These are phyloP conservation scores for Calocybe indica DNA, from an alignment of 768 basidiomycete species.

Conservation along the genomic window DNA sequence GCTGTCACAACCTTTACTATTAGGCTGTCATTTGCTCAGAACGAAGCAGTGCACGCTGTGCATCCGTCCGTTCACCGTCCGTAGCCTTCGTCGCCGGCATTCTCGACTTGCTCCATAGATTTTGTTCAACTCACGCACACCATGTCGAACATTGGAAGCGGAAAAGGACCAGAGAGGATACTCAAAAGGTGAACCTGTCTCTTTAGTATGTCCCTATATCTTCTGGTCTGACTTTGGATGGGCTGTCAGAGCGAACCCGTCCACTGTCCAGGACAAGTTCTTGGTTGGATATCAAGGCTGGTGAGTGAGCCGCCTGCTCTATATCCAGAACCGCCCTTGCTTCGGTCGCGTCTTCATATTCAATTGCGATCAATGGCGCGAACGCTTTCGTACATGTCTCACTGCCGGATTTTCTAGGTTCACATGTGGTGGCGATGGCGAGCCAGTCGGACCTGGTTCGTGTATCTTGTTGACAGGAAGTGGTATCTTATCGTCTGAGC, in stretches of 20 bases:
- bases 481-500: slow-evolving; percentile 1
- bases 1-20: slow-evolving; percentile 1
- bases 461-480: not conserved
- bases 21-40: not conserved
- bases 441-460: slow-evolving; percentile 56
- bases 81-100: too few species aligned
- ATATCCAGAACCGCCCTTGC: not conserved
- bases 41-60: not conserved
- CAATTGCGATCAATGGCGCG: too few species aligned
- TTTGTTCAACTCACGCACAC: too few species aligned
- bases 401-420: slow-evolving; percentile 41
- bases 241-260: slow-evolving; percentile 51
- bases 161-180: too few species aligned
- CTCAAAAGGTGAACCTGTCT: too few species aligned
- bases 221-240: not conserved
- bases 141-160: too few species aligned
- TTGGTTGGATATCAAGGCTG: slow-evolving; percentile 87
- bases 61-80: not conserved
- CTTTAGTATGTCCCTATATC: too few species aligned
- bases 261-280: slow-evolving; percentile 79
- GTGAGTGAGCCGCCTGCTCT: slow-evolving; percentile 24
- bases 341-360: not conserved
- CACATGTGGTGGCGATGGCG: slow-evolving; percentile 63
- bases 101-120: too few species aligned
- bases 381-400: not conserved